Percentiles rank a stretch among this genome's conserved stretches.
Conservation (phyloP, 306 rosid genomes). For the Potentilla sterilis region DNA sequence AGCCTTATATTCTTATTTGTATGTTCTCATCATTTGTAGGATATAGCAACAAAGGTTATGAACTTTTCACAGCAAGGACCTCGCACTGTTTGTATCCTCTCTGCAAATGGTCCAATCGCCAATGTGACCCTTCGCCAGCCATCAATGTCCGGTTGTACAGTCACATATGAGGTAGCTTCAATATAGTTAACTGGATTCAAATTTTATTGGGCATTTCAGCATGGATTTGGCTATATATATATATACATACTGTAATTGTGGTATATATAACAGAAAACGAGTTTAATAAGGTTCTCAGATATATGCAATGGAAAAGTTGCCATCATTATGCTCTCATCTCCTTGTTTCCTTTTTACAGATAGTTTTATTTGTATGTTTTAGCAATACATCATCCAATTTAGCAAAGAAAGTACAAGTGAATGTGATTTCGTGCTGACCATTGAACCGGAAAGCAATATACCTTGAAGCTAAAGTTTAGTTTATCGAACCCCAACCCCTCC, state of each 20-base stretch:
- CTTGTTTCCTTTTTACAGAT: background rate
- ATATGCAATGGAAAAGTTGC: background rate
- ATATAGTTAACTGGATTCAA: constrained; percentile 9
- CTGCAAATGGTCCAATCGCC: constrained; percentile 67
- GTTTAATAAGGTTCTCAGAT: background rate
- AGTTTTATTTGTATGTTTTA: background rate
- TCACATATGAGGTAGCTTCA: constrained; percentile 59
- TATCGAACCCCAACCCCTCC: background rate
- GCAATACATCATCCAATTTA: background rate
- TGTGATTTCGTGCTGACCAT: background rate
- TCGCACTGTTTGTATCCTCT: constrained; percentile 57
- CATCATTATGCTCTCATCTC: background rate
- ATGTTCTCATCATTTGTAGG: constrained; percentile 47
- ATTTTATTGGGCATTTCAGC: background rate
- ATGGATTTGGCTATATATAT: background rate
- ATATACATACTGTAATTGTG: background rate
- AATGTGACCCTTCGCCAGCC: constrained; percentile 60
- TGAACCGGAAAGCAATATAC: background rate
- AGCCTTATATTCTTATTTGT: constrained; percentile 26
- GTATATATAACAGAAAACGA: background rate
- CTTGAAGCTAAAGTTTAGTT: background rate
- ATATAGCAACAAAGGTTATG: constrained; percentile 54
- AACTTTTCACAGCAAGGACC: constrained; percentile 63
- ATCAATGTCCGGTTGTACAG: constrained; percentile 40
- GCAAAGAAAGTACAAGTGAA: background rate